These are phyloP conservation scores for Coniferiporia sulphurascens DNA, from an alignment of 1,284 basidiomycete species.

Conservation along the genomic window DNA sequence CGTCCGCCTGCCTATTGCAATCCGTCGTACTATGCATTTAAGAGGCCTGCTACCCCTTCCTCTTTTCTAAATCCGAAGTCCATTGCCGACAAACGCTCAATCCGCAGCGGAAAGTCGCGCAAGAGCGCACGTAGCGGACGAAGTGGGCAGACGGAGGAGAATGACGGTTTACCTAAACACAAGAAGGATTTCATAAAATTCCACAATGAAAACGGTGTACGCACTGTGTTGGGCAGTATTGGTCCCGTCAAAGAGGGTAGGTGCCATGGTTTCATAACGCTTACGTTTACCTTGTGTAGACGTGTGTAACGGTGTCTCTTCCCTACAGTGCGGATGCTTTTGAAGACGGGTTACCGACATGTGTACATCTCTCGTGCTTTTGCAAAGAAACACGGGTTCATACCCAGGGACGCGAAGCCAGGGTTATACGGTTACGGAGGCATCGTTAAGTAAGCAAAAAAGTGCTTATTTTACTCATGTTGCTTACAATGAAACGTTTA, in stretches of 20 bases:
- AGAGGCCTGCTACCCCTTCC: constrained; percentile 29
- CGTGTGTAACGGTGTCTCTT: constrained; percentile 2
- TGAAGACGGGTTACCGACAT: constrained; percentile 90
- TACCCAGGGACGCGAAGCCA: constrained; percentile 77
- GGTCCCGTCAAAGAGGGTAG: constrained; percentile 84
- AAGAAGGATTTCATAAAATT: constrained; percentile 82
- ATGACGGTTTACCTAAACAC: constrained; percentile 49
- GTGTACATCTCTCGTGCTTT: constrained; percentile 96
- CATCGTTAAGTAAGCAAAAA: constrained; percentile 53
- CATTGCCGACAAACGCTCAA: constrained; percentile 23
- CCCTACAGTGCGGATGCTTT: constrained; percentile 81
- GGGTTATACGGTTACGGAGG: constrained; percentile 86
- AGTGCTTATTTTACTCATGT: neutral
- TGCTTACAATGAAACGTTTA: constrained; percentile 1
- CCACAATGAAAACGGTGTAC: constrained; percentile 86
- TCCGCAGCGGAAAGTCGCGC: constrained; percentile 35
- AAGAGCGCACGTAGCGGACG: constrained; percentile 31
- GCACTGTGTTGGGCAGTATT: constrained; percentile 88
- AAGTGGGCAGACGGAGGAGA: constrained; percentile 28
- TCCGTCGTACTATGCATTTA: constrained; percentile 64
- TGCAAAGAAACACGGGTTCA: constrained; percentile 85
- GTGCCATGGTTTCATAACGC: constrained; percentile 23
- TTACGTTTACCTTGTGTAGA: constrained; percentile 8
- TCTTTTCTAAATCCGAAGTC: constrained; percentile 29
- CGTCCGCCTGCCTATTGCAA: constrained; percentile 59